Evolutionary conservation across 208 protist genomes (phyloP).

Genomic region (Crithidia bombi): DNA sequence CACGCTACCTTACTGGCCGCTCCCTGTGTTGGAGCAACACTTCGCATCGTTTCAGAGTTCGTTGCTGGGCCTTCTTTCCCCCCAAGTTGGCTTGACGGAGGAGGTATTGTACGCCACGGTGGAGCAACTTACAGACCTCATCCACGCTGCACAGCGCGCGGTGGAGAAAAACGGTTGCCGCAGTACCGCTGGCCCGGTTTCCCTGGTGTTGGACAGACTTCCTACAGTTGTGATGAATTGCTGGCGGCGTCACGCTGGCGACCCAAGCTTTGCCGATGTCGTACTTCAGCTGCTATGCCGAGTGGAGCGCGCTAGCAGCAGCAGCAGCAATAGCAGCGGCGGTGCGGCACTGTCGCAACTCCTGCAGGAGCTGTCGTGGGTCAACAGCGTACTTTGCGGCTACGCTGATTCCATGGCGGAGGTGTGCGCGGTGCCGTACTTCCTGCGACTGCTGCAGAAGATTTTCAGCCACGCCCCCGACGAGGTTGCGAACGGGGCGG

Average conservation of each 20-base stretch:
- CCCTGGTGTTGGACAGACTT: conserved; percentile 11
- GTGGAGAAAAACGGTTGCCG: neutral
- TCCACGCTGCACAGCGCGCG: conserved; percentile 4
- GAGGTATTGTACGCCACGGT: conserved; percentile 26
- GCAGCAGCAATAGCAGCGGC: conserved; percentile 14
- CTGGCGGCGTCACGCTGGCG: conserved; percentile 63
- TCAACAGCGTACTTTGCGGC: conserved; percentile 31
- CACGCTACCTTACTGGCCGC: conserved; percentile 23
- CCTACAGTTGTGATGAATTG: conserved; percentile 44
- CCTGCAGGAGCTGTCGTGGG: conserved; percentile 33
- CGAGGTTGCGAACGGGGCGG: conserved; percentile 29
- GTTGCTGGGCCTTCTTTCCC: conserved; percentile 25
- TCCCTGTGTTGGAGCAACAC: conserved; percentile 21
- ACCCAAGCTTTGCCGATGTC: conserved; percentile 68
- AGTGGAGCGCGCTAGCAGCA: conserved; percentile 22
- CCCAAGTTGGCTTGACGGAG: conserved; percentile 19
- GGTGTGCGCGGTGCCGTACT: conserved; percentile 33
- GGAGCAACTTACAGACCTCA: conserved; percentile 27
- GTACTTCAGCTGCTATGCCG: conserved; percentile 41
- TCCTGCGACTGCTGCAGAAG: conserved; percentile 25
- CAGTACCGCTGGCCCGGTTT: neutral
- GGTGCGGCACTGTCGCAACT: conserved; percentile 25
- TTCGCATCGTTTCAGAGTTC: conserved; percentile 15
- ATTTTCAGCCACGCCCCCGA: conserved; percentile 30
- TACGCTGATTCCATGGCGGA: conserved; percentile 36